phyloP scores from a whole-genome alignment of 495 filamentous ascomycete species.

The Penicillium fimorum region DNA sequence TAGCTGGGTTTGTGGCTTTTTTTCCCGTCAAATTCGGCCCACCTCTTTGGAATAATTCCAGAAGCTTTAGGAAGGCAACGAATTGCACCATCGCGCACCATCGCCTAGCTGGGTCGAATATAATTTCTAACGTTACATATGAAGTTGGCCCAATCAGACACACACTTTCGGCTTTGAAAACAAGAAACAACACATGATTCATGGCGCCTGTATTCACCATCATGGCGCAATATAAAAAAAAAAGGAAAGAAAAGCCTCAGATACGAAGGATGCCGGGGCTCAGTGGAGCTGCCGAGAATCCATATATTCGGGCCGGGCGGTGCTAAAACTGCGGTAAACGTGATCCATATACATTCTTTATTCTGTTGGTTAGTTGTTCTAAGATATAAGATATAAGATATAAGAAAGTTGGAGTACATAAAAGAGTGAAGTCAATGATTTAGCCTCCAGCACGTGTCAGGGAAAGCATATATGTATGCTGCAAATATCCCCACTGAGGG shows the following conservation, averaged over 20 bases:
- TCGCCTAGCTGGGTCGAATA: neutral
- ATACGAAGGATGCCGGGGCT: neutral
- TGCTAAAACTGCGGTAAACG: neutral
- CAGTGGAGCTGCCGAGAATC: neutral
- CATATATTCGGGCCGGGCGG: neutral
- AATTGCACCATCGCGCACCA: neutral
- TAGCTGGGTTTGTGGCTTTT: neutral
- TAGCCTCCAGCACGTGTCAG: neutral
- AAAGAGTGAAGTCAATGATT: neutral
- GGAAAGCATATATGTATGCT: too few species aligned
- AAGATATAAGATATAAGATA: neutral
- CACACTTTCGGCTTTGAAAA: neutral
- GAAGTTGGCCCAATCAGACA: neutral
- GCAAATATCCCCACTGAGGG: neutral
- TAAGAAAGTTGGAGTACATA: neutral
- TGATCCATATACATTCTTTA: neutral
- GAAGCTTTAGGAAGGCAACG: neutral
- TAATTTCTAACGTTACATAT: conserved; percentile 1
- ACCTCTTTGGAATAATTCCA: conserved; percentile 1
- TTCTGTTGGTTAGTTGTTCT: neutral
- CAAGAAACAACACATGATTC: neutral
- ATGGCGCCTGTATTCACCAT: neutral
- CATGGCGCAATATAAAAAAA: neutral
- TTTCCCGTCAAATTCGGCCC: neutral
- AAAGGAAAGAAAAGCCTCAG: neutral